These are phyloP conservation scores for grape (Vitis vinifera) DNA, from an alignment of 164 flowering plant genomes.

Conservation along the genomic window ASM3070453v1 NC_081806.1:3345001-3345500, in stretches of 20 bases:
- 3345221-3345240: not conserved
- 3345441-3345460: too few species aligned
- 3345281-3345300: conserved; percentile 26
- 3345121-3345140: not conserved
- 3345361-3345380: too few species aligned
- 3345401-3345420: too few species aligned
- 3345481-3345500: too few species aligned
- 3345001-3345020: conserved; percentile 34
- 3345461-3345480: too few species aligned
- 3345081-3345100: not conserved
- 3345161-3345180: conserved; percentile 9
- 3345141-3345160: not conserved
- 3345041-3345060: conserved; percentile 26
- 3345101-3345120: not conserved
- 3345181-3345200: not conserved
- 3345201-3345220: conserved; percentile 6
- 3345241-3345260: conserved; percentile 25
- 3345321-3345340: too few species aligned
- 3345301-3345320: conserved; percentile 12
- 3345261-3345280: conserved; percentile 20
- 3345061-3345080: conserved; percentile 9
- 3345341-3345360: too few species aligned
- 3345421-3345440: too few species aligned
- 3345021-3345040: conserved; percentile 22
- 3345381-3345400: too few species aligned